Conservation (phyloP, 805 yeast species). For the Wickerhamomyces sydowiorum region DNA sequence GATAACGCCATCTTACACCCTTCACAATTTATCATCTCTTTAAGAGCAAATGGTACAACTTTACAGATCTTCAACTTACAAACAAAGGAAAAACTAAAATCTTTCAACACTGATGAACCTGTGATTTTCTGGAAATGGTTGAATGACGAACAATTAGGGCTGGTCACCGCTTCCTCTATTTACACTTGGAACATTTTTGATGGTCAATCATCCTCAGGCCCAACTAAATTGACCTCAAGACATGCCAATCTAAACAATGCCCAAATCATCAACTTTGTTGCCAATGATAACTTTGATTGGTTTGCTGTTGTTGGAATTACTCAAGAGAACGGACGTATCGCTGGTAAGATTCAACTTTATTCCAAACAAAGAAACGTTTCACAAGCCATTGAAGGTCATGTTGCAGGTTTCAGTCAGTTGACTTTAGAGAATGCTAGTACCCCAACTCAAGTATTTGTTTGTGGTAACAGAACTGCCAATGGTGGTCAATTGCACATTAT, state of each 20-base stretch:
- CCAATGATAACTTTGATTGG: slow-evolving; percentile 82
- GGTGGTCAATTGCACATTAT: slow-evolving; percentile 81
- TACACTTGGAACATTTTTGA: slow-evolving; percentile 83
- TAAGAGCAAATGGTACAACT: slow-evolving; percentile 95
- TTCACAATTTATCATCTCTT: slow-evolving; percentile 76
- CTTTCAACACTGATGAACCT: slow-evolving; percentile 80
- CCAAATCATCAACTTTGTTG: slow-evolving; percentile 87
- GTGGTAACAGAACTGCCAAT: slow-evolving; percentile 82
- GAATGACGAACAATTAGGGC: slow-evolving; percentile 63
- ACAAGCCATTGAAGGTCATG: slow-evolving; percentile 97
- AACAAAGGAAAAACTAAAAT: slow-evolving; percentile 82
- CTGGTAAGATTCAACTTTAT: slow-evolving; percentile 92
- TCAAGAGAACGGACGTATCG: slow-evolving; percentile 89
- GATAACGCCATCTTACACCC: slow-evolving; percentile 98
- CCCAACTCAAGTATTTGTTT: slow-evolving; percentile 78
- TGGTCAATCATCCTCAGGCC: slow-evolving; percentile 71
- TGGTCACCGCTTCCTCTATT: slow-evolving; percentile 73
- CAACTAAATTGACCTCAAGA: slow-evolving; percentile 73
- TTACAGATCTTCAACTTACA: slow-evolving; percentile 89
- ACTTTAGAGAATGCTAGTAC: slow-evolving; percentile 66
- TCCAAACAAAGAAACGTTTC: slow-evolving; percentile 87
- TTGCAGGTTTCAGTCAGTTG: slow-evolving; percentile 79
- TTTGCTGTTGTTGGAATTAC: slow-evolving; percentile 92
- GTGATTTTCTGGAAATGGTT: slow-evolving; percentile 97
- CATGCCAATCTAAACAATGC: slow-evolving; percentile 72